A percentile compares a stretch with the other conserved stretches of the same genome.
phyloP scores from a whole-genome alignment of 805 yeast genomes.

The Wickerhamiella alocasiicola region DNA sequence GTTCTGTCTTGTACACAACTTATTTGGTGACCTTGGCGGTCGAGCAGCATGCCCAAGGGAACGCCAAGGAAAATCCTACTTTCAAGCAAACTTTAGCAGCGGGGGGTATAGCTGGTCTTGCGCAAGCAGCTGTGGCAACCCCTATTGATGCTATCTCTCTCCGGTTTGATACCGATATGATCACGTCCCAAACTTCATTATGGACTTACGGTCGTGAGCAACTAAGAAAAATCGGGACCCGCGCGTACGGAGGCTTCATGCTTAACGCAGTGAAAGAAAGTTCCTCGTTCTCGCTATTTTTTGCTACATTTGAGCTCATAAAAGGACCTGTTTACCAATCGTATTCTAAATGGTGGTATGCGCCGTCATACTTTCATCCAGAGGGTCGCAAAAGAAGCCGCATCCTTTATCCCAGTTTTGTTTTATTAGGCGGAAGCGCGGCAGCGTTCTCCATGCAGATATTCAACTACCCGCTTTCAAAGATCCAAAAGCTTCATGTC shows the following conservation, averaged over 20 bases:
- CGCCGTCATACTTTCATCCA: constrained; percentile 21
- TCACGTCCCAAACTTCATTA: constrained; percentile 57
- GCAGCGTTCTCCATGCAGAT: constrained; percentile 69
- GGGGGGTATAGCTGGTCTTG: constrained; percentile 76
- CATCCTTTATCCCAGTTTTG: constrained; percentile 52
- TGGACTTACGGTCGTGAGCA: constrained; percentile 68
- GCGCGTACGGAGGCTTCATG: constrained; percentile 81
- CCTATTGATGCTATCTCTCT: constrained; percentile 87
- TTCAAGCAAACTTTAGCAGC: constrained; percentile 42
- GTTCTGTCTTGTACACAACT: constrained; percentile 71
- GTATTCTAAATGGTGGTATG: constrained; percentile 24
- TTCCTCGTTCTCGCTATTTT: constrained; percentile 73
- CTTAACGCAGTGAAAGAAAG: constrained; percentile 65
- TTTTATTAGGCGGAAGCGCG: constrained; percentile 72
- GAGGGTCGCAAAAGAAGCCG: constrained; percentile 27
- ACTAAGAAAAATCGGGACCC: constrained; percentile 57
- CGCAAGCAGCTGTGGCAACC: constrained; percentile 83
- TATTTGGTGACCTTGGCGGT: constrained; percentile 38
- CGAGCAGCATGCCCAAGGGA: constrained; percentile 16
- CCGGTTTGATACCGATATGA: constrained; percentile 63
- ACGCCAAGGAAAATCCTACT: constrained; percentile 39
- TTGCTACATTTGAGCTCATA: constrained; percentile 65
- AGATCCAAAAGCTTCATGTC: constrained; percentile 67
- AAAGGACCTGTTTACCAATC: constrained; percentile 37
- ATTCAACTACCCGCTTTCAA: constrained; percentile 72